These are phyloP conservation scores for Pisolithus orientalis DNA, from an alignment of 768 basidiomycete genomes.

Conservation along the genomic window DNA sequence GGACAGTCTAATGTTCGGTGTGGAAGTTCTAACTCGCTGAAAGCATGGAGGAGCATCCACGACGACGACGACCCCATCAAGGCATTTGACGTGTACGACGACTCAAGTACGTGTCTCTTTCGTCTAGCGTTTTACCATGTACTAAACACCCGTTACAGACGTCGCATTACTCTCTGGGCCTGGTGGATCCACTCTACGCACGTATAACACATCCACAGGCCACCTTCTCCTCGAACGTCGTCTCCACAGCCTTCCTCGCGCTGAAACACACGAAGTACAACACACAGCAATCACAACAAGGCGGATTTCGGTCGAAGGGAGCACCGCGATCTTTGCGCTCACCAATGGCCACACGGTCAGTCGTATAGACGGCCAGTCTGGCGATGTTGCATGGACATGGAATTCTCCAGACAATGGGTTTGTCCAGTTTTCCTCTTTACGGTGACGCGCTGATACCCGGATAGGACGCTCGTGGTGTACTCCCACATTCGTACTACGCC, in stretches of 20 bases:
- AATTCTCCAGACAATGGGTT: conserved; percentile 60
- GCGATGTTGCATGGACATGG: conserved; percentile 66
- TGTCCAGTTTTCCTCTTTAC: conserved; percentile 15
- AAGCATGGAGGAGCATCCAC: conserved; percentile 79
- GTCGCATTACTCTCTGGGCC: conserved; percentile 72
- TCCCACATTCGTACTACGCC: conserved; percentile 52
- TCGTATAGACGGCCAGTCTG: conserved; percentile 43
- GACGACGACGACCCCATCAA: conserved; percentile 64
- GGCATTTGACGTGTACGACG: conserved; percentile 51
- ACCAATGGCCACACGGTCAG: conserved; percentile 57
- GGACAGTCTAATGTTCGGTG: no score
- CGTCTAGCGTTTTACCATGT: neutral
- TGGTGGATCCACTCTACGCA: conserved; percentile 60
- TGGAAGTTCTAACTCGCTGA: neutral
- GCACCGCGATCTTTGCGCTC: conserved; percentile 42
- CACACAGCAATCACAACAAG: conserved; percentile 49
- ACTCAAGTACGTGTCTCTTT: conserved; percentile 42
- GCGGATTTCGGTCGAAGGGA: conserved; percentile 7
- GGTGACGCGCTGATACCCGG: neutral
- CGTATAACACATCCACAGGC: conserved; percentile 62
- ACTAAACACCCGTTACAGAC: conserved; percentile 32
- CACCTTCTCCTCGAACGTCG: conserved; percentile 58
- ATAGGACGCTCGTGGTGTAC: conserved; percentile 60
- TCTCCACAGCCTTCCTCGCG: conserved; percentile 43
- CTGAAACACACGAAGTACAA: conserved; percentile 44